Percentiles rank a stretch among this genome's conserved stretches.
Evolutionary conservation across 2,329 filamentous ascomycete species (phyloP).

Genomic region (Colletotrichum costaricense): DNA sequence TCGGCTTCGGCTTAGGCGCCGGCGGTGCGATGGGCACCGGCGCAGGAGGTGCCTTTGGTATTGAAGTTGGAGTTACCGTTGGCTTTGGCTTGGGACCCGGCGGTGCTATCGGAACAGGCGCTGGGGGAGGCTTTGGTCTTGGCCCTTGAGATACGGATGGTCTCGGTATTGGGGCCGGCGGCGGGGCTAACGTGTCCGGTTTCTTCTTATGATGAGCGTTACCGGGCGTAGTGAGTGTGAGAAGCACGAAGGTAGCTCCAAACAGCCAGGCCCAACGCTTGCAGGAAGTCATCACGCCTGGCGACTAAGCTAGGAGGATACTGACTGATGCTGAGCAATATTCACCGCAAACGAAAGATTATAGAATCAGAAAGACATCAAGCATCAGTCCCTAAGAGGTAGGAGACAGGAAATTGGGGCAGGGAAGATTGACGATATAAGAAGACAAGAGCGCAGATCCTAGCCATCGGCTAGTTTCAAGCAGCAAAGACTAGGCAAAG

Average conservation of each 20-base stretch:
- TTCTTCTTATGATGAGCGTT: background rate
- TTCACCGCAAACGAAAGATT: background rate
- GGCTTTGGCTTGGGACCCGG: background rate
- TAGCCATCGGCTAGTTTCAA: constrained; percentile 10
- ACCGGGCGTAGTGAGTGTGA: background rate
- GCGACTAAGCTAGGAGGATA: no score
- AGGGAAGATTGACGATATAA: constrained; percentile 11
- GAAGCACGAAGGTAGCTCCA: background rate
- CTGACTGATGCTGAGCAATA: background rate
- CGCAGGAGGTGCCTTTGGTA: background rate
- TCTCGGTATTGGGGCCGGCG: background rate
- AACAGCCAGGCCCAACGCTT: constrained; percentile 7
- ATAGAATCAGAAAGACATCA: background rate
- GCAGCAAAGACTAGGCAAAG: background rate
- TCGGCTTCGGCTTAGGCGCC: background rate
- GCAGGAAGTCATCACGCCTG: constrained; percentile 14
- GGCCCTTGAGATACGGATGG: background rate
- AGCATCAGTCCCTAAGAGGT: no score
- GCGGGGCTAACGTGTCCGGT: background rate
- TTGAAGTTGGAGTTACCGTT: background rate
- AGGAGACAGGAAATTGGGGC: no score
- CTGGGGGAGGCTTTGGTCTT: background rate
- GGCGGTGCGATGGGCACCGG: background rate
- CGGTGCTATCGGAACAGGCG: background rate
- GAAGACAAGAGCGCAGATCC: background rate